Base-by-base conservation (phyloP, 2,329 filamentous ascomycete genomes). In the Orbilia javanica region DNA sequence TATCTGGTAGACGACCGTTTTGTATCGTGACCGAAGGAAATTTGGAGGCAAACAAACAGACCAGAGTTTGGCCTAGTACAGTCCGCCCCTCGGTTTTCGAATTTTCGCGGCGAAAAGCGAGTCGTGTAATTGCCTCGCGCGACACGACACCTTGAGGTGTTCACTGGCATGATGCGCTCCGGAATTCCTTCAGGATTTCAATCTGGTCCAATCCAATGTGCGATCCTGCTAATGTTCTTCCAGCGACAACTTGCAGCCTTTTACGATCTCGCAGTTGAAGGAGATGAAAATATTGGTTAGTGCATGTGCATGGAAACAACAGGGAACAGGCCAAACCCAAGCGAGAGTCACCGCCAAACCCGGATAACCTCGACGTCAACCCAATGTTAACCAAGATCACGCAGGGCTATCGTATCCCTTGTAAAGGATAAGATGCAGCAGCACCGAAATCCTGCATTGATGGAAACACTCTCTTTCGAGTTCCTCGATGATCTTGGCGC, bases 1-100 rank as follows among this genome's bases (percentile, higher is more conserved):
- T 72, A n/a, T 72, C 29, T 15, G 34, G 57, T 57, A 65, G 68
- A 48, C 52, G 50, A 44, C 60, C 11, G 68, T 65, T 72, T 31
- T 63, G 57, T 39, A 46, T 64, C 67, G 34, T 31, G 57, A 63
- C 52, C 22, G 15, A 39, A 42, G 27, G 36, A 27, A 22, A 27
- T 52, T 57, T 34, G 39, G 52, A 13, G 55, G 31, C 44, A 53
- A 71, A 64, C 53, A 64, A 31, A 48, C 18, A n/a, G n/a, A n/a
- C 34, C n/a, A 27, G 42, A n/a, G 13, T 60, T 60, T 42, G 27
- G 25, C 42, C 42, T 27, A 27, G 52, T 57, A n/a, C n/a, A n/a
- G n/a, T 31, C 18, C 1, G 25, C 7, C 50, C 15, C 18, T 31
- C 52, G 52, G 52, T n/a, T 57, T 36, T 22, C 18, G 52, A 29